Base-by-base conservation (phyloP, 2,329 filamentous ascomycete genomes). In the Macroventuria anomochaeta region DNA sequence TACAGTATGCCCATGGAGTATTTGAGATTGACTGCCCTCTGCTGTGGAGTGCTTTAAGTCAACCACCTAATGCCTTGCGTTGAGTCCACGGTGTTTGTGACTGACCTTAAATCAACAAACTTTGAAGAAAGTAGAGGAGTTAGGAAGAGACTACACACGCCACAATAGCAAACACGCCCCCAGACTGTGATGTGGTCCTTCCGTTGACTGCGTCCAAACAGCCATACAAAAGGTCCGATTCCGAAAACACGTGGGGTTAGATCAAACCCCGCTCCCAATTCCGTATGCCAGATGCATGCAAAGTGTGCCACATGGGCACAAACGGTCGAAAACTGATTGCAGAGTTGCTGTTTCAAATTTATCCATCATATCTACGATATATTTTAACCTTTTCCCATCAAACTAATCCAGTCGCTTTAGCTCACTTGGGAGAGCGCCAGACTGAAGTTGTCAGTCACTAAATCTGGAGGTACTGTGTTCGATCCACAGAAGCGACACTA, bases 381-480 rank as follows among this genome's bases (percentile, higher is more conserved):
- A 12, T 29, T 29, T 5, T 7, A 11, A 2, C 28, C 7, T 8
- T n/a, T 2, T 10, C 31, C 28, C 34, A 55, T 46, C 17, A 55
- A 55, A 40, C 2, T 15, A 53, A 48, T 50, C 40, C 52, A 55
- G 52, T 55, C 52, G 52, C 52, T 55, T 55, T 55, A 55, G 52
- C 52, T 55, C 52, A 55, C 44, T 55, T 55, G 52, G 52, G 52
- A 55, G 52, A 55, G 52, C 52, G 52, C 52, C 52, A 55, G 52
- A 55, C 52, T 55, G 52, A 55, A 55, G 52, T 49, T 48, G 23
- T 54, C 52, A 55, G 52, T 55, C 52, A 55, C 36, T 53, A 55
- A 49, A 55, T 55, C 52, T 55, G 52, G 52, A 55, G 52, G 52
- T 55, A 55, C 52, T 49, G 52, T 50, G 52, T 55, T 55, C 52